A percentile compares a stretch with the other conserved stretches of the same genome.
phyloP scores from a whole-genome alignment of 2,329 filamentous ascomycete genomes.

The Colletotrichum tropicale region DNA sequence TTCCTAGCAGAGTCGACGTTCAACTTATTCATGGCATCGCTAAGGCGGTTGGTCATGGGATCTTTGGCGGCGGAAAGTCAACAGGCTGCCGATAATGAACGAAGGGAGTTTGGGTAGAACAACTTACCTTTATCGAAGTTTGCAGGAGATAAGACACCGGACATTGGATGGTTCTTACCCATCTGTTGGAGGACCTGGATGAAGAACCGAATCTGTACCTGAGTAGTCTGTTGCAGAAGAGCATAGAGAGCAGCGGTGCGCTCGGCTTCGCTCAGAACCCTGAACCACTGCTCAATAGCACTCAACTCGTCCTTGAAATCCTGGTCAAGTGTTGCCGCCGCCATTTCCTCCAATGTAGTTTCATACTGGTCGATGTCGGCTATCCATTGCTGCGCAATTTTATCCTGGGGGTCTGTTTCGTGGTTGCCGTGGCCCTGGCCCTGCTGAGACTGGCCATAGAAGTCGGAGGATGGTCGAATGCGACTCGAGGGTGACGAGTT shows the following conservation, averaged over 20 bases:
- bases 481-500: conserved; percentile 71
- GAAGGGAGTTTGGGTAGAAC: neutral
- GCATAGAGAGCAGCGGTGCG: conserved; percentile 95
- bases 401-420: conserved; percentile 85
- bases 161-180: conserved; percentile 98
- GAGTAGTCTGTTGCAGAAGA: conserved; percentile 95
- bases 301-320: conserved; percentile 99
- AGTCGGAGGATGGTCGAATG: conserved; percentile 93
- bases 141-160: conserved; percentile 89
- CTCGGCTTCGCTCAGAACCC: conserved; percentile 95
- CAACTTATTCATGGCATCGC: conserved; percentile 95
- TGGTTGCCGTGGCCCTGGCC: conserved; percentile 69
- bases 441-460: conserved; percentile 81
- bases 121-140: conserved; percentile 91
- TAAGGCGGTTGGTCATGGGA: conserved; percentile 95
- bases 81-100: conserved; percentile 22
- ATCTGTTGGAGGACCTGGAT: conserved; percentile 99
- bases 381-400: conserved; percentile 97
- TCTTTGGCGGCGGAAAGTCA: conserved; percentile 59
- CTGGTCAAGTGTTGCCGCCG: conserved; percentile 95
- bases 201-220: conserved; percentile 99
- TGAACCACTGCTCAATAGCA: conserved; percentile 99
- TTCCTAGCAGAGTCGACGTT: conserved; percentile 87
- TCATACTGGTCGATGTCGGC: conserved; percentile 99
- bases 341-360: conserved; percentile 99